Evolutionary conservation across 768 basidiomycete species (phyloP), one percentile per base, ranked within the genome.

Genomic region (Suillus clintonianus): DNA sequence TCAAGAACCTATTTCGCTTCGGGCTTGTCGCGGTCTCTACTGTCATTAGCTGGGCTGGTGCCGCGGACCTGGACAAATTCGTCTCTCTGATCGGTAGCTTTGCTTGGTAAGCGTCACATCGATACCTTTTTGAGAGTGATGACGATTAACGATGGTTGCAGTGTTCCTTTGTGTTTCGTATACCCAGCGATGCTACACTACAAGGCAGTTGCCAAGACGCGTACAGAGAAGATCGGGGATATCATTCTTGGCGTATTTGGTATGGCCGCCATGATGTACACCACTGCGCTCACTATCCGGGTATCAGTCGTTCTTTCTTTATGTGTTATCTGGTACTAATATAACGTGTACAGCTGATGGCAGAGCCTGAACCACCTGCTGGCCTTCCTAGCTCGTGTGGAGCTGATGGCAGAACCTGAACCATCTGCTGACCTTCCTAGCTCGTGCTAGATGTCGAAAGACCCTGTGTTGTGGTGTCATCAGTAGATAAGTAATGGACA

Each of bases 161-260:
- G 95, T 70, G 89, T 97, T 10, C 97, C 97, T 9, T 79, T 99
- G 64, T 97, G 95, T 75, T 96, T 93, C 73, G 88, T 96, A 55
- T 98, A 97, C 71, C 97, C 95, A 5, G 89, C 95, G 6, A 88
- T 97, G 90, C 77, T 97, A 65, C 95, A 97, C 73, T 91, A 94
- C 79, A 91, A 85, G 77, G 91, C 90, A n/a, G 88, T 89, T 68
- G 90, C 95, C 7, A 83, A 80, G 65, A 95, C 92, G 1, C 80
- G 82, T 64, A 84, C 71, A 67, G 81, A 89, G 76, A 93, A 89
- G 72, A 48, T 82, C 5, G 79, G 79, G 1, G 95, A 98, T 74
- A 88, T 89, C 50, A 77, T 82, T 32, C 78, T 98, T 70, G 86
- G 94, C 67, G 70, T 85, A 15, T 95, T 97, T 75, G 95, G 95